These are phyloP conservation scores for Dentipellis fragilis DNA, from an alignment of 768 basidiomycete species.

Conservation along the genomic window DNA sequence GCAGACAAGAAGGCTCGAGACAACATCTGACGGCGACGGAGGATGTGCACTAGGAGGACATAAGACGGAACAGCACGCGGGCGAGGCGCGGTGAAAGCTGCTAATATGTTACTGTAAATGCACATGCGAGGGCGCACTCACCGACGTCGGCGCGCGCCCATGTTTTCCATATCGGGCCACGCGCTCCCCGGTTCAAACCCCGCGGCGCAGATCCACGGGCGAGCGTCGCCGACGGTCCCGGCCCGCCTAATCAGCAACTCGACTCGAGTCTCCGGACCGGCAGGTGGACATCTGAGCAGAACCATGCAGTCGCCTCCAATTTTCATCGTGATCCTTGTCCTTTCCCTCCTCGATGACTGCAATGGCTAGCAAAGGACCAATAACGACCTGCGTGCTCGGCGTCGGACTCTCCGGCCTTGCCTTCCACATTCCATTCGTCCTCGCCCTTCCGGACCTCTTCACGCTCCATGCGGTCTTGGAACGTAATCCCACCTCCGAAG, in stretches of 20 bases:
- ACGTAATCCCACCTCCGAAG: conserved; percentile 49
- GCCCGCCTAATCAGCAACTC: too few species aligned
- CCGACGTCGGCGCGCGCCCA: too few species aligned
- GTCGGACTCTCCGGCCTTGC: conserved; percentile 69
- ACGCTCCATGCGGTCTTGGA: conserved; percentile 66
- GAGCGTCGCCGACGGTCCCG: too few species aligned
- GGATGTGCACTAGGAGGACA: neutral
- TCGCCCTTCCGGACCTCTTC: conserved; percentile 62
- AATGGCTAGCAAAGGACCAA: conserved; percentile 26
- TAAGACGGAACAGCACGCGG: neutral
- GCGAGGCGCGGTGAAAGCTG: neutral
- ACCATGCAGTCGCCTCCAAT: neutral
- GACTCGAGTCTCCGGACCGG: too few species aligned
- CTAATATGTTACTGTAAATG: too few species aligned
- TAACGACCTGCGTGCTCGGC: conserved; percentile 60
- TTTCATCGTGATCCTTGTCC: too few species aligned
- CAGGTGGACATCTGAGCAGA: neutral
- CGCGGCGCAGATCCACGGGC: too few species aligned
- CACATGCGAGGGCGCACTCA: too few species aligned
- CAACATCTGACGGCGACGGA: neutral
- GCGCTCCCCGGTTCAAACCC: too few species aligned
- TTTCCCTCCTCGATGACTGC: neutral
- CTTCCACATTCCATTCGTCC: conserved; percentile 75
- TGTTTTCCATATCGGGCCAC: too few species aligned
- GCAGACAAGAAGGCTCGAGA: neutral